A percentile compares a stretch with the other conserved stretches of the same genome.
These are phyloP conservation scores for Aspergillus eucalypticola DNA, from an alignment of 2,329 filamentous ascomycete genomes.

Conservation along the genomic window DNA sequence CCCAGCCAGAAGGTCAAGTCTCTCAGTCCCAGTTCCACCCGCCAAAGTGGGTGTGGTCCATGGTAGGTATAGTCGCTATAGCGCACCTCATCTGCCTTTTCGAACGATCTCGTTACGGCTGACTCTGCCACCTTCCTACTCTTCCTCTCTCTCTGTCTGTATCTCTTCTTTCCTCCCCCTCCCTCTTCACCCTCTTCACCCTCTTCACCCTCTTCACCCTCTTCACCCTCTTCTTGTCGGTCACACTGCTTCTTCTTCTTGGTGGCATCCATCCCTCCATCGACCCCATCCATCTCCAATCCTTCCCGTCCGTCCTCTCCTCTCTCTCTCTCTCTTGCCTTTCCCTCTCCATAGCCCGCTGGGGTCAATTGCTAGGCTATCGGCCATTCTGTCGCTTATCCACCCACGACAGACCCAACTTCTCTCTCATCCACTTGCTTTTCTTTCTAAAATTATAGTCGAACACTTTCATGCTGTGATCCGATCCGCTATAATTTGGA, in stretches of 20 bases:
- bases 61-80: constrained; percentile 4
- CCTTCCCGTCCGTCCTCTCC: background rate
- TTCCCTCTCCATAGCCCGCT: background rate
- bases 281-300: background rate
- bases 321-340: background rate
- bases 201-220: constrained; percentile 9
- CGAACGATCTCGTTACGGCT: constrained; percentile 11
- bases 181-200: constrained; percentile 10
- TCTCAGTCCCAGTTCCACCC: background rate
- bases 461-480: background rate
- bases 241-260: background rate
- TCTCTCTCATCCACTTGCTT: background rate
- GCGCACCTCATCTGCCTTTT: constrained; percentile 4
- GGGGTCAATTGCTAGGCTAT: constrained; percentile 14
- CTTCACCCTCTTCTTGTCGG: constrained; percentile 3
- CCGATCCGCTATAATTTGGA: background rate
- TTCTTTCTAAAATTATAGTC: background rate
- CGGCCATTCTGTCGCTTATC: background rate
- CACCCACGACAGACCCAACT: background rate
- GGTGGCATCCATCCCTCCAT: constrained; percentile 2
- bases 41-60: background rate
- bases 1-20: background rate
- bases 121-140: constrained; percentile 11
- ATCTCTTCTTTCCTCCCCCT: background rate
- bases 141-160: constrained; percentile 8